These are phyloP conservation scores for Exophiala spinifera DNA, from an alignment of 2,329 filamentous ascomycete species.

Conservation along the genomic window DNA sequence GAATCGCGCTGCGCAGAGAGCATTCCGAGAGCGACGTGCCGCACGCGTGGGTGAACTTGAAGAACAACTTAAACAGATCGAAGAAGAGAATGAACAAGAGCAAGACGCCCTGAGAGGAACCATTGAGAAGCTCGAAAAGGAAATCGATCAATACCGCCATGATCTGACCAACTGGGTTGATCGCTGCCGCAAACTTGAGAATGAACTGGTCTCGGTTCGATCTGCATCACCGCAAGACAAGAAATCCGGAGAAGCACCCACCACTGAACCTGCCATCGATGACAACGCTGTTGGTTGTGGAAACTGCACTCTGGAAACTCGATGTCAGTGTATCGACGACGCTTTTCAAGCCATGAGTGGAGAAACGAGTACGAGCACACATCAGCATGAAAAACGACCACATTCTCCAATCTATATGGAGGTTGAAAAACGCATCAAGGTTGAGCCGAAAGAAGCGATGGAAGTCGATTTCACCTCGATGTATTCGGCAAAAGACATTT, in stretches of 20 bases:
- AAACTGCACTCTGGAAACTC: slow-evolving; percentile 60
- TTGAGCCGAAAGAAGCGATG: slow-evolving; percentile 42
- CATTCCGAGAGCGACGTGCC: slow-evolving; percentile 82
- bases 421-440: slow-evolving; percentile 55
- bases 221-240: slow-evolving; percentile 30
- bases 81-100: slow-evolving; percentile 46
- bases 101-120: slow-evolving; percentile 54
- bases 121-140: slow-evolving; percentile 57
- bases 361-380: slow-evolving; percentile 40
- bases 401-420: slow-evolving; percentile 34
- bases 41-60: slow-evolving; percentile 72
- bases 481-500: slow-evolving; percentile 32
- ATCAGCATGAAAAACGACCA: slow-evolving; percentile 36
- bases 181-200: slow-evolving; percentile 62
- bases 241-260: slow-evolving; percentile 39
- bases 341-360: slow-evolving; percentile 46
- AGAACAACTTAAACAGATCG: slow-evolving; percentile 49
- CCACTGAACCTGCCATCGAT: slow-evolving; percentile 28
- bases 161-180: slow-evolving; percentile 46
- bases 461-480: slow-evolving; percentile 69
- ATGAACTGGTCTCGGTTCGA: slow-evolving; percentile 46
- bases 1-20: slow-evolving; percentile 86
- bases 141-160: slow-evolving; percentile 63
- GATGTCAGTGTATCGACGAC: slow-evolving; percentile 61
- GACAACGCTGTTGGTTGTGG: slow-evolving; percentile 59